Base-by-base conservation (phyloP, 116 monocot genomes). In the Phalaenopsis hybrid region DNA sequence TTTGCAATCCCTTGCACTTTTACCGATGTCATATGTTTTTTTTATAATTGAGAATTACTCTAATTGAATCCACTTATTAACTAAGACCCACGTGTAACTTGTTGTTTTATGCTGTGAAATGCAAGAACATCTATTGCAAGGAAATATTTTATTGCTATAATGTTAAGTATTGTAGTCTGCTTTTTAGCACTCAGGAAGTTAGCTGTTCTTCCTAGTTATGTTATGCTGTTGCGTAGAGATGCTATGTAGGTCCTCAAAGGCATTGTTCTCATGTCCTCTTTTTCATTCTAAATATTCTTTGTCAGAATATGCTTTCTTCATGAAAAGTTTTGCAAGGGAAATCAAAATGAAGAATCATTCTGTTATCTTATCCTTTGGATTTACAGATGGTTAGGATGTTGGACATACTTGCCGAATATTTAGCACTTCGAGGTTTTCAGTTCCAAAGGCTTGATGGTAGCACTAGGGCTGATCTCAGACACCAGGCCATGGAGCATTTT, bases 401-500 rank as follows among this genome's bases (percentile, higher is more conserved):
- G 86, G 98, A 98, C 79, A 98, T 98, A 82, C 89, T 98, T 84
- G 93, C 98, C 15, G 98, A 98, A 45, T 98, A 98, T 80, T 87
- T 98, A 80, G 92, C 92, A 33, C 81, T 93, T 74, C 92, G 95
- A 85, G 98, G 98, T 46, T 95, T 98, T 83, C 98, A 98, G 76
- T 98, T 90, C 83, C 98, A 95, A 82, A 92, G 98, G 81, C 95
- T 95, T 83, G 98, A 98, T 87, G 98, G 98, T 48, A 98, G 98
- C 73, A 98, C 98, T 63, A 93, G 98, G 80, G 89, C 98, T 44
- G 95, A 98, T 86, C 90, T 98, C 49, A 93, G 98, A 46, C 98
- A 95, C 52, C 98, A 98, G 78, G 95, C 98, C 12, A 98, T 98
- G 98, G 95, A 98, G 79, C 98, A 98, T 86, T 98, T 98, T 67